Base-by-base conservation (phyloP, 2,329 filamentous ascomycete species). In the Blastomyces silverae region DNA sequence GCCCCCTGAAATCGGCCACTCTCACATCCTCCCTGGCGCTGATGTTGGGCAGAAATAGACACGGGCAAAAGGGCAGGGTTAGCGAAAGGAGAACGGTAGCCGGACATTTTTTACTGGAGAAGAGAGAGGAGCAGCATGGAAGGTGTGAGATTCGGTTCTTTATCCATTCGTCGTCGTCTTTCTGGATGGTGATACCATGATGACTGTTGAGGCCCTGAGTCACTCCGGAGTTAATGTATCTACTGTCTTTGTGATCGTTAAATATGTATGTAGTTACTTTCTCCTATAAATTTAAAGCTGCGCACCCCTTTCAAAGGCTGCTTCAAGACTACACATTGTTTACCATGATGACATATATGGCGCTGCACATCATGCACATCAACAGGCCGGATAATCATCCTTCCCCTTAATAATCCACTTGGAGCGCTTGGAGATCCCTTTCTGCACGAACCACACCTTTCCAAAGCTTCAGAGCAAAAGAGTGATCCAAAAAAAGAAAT, bases 361-460 rank as follows among this genome's bases (percentile, higher is more conserved):
- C 56, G 37, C 20, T 58, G 56, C 56, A 58, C 34, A 58, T 58
- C 56, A 58, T 56, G 31, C 53, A 56, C 11, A 37, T 34, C 31
- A 56, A 37, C 17, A 56, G 17, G 11, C 28, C 31, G 17, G 53
- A 37, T 4, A 56, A 56, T 56, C 17, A 56, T 56, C 17, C n/a
- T 34, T 37, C 53, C 25, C 28, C 53, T 56, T 56, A 37, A 56
- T 34, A n/a, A 37, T 15, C 31, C 53, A 37, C n/a, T n/a, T n/a
- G n/a, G n/a, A n/a, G n/a, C n/a, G n/a, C 34, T 42, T 42, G 34
- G 42, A 58, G 56, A 22, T 58, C 56, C 3, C 11, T 58, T 58
- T 34, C 56, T 22, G 56, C n/a, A 25, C 17, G 20, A n/a, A 58
- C n/a, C 55, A 11, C 55, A 17, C 28, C 17, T 11, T 56, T 10